Conservation (phyloP, 495 filamentous ascomycete species). For the Neurospora sp. region DNA sequence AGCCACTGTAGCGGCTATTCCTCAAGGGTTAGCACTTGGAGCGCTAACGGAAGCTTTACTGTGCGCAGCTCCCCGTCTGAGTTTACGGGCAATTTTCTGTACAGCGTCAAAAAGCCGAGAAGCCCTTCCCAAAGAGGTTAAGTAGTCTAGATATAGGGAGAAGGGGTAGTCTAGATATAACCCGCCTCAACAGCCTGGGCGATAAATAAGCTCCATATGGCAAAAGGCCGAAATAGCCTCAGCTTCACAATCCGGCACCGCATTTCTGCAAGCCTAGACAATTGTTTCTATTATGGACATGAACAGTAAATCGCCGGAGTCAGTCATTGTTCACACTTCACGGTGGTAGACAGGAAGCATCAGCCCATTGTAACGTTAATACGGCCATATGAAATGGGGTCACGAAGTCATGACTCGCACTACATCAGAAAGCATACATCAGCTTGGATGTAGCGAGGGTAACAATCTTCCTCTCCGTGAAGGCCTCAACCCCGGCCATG, state of each 20-base stretch:
- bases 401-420: background rate
- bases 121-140: too few species aligned
- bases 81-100: too few species aligned
- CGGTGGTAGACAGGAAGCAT: background rate
- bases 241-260: background rate
- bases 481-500: constrained; percentile 21
- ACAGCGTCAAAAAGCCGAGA: too few species aligned
- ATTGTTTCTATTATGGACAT: background rate
- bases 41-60: too few species aligned
- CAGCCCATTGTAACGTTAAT: background rate
- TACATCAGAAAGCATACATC: constrained; percentile 14
- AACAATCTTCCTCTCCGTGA: constrained; percentile 25
- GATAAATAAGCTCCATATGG: background rate
- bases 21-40: too few species aligned
- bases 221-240: background rate
- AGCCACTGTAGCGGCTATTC: too few species aligned
- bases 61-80: too few species aligned
- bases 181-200: background rate
- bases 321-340: background rate
- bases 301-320: background rate
- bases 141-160: too few species aligned
- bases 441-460: constrained; percentile 16
- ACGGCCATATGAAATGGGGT: background rate
- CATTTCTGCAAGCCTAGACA: background rate
- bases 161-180: too few species aligned